Conservation (phyloP, 2,329 filamentous ascomycete species). For the Botrytis fragariae region DNA sequence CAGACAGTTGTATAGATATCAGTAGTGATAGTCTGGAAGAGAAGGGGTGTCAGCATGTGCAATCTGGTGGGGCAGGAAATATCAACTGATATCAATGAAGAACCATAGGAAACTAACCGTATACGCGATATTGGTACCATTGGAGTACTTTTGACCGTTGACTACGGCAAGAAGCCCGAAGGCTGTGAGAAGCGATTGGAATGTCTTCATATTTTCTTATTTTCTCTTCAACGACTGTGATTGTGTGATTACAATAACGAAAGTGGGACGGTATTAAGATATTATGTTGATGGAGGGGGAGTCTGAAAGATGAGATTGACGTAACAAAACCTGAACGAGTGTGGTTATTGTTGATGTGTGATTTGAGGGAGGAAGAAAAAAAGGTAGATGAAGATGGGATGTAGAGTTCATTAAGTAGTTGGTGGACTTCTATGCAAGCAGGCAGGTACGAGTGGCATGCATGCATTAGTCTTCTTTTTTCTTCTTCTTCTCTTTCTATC, state of each 20-base stretch:
- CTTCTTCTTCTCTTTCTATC: not conserved
- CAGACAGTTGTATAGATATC: slow-evolving; percentile 45
- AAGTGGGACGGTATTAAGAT: slow-evolving; percentile 15
- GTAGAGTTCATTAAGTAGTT: slow-evolving; percentile 4
- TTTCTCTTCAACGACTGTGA: slow-evolving; percentile 1
- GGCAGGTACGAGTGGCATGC: slow-evolving; percentile 5
- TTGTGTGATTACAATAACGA: slow-evolving; percentile 4
- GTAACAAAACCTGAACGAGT: slow-evolving; percentile 17
- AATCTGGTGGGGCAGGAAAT: not conserved
- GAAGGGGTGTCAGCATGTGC: not conserved
- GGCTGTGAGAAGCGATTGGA: slow-evolving; percentile 17
- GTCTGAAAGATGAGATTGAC: not conserved
- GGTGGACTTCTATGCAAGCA: not conserved
- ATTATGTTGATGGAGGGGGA: not conserved
- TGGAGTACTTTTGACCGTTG: slow-evolving; percentile 12
- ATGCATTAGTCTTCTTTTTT: not conserved
- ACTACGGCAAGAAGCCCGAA: slow-evolving; percentile 20
- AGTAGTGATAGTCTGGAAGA: slow-evolving; percentile 22
- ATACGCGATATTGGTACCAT: slow-evolving; percentile 18
- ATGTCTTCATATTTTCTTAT: slow-evolving; percentile 20
- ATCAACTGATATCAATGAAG: not conserved
- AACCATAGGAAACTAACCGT: slow-evolving; percentile 6
- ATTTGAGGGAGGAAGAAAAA: not conserved
- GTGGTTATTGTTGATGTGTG: slow-evolving; percentile 12
- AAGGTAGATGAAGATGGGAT: not conserved